Conservation (phyloP, 1,284 basidiomycete species). For the Afroboletus lepidellus region DNA sequence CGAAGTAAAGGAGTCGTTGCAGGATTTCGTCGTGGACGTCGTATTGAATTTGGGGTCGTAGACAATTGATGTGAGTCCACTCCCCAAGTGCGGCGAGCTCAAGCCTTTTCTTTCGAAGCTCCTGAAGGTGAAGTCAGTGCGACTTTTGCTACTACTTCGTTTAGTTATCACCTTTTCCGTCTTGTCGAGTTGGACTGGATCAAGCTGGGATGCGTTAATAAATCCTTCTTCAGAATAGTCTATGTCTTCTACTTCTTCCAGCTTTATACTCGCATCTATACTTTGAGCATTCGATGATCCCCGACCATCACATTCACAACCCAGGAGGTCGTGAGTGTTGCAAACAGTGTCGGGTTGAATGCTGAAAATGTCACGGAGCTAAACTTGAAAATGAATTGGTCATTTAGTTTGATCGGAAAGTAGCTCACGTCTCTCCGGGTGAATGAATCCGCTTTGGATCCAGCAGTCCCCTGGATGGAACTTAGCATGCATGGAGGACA, state of each 20-base stretch:
- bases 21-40: slow-evolving; percentile 65
- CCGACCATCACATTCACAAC: slow-evolving; percentile 61
- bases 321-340: slow-evolving; percentile 88
- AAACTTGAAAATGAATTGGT: slow-evolving; percentile 7
- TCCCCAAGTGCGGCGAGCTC: slow-evolving; percentile 81
- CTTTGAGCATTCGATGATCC: slow-evolving; percentile 22
- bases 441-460: slow-evolving; percentile 81
- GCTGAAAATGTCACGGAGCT: slow-evolving; percentile 91
- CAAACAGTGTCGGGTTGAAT: slow-evolving; percentile 80
- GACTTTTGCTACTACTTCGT: not conserved
- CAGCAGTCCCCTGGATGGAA: slow-evolving; percentile 39
- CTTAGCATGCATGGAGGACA: slow-evolving; percentile 8
- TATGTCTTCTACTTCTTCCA: slow-evolving; percentile 21
- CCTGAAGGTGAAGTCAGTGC: slow-evolving; percentile 41
- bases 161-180: slow-evolving; percentile 52
- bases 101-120: slow-evolving; percentile 68
- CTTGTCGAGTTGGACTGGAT: slow-evolving; percentile 45
- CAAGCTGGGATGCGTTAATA: slow-evolving; percentile 70
- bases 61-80: slow-evolving; percentile 86
- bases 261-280: slow-evolving; percentile 8
- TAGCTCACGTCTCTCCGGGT: slow-evolving; percentile 77
- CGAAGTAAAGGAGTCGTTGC: slow-evolving; percentile 43
- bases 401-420: slow-evolving; percentile 1
- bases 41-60: slow-evolving; percentile 45
- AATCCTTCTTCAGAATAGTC: slow-evolving; percentile 52